Conservation (phyloP, 345 rosid species). For the Laguncularia racemosa region DNA sequence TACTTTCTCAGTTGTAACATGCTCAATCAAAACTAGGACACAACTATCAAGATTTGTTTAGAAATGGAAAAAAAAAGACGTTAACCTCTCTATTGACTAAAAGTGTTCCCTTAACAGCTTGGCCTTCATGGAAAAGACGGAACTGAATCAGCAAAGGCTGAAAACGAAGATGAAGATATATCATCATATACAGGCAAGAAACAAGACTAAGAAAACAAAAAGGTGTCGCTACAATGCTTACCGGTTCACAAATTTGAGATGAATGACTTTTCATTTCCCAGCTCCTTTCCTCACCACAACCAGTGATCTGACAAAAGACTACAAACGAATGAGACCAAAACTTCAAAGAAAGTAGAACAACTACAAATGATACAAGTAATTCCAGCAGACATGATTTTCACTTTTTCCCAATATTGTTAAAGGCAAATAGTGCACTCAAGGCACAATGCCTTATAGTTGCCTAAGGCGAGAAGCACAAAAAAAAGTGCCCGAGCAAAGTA, state of each 20-base stretch:
- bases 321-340: no score
- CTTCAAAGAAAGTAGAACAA: no score
- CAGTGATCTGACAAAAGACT: neutral
- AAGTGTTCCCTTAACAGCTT: constrained; percentile 72
- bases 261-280: constrained; percentile 10
- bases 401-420: no score
- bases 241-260: constrained; percentile 22
- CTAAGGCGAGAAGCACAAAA: no score
- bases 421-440: no score
- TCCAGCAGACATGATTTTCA: no score
- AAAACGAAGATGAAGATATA: constrained; percentile 8
- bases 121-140: constrained; percentile 63
- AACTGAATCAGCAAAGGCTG: constrained; percentile 81
- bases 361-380: no score
- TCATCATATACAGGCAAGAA: neutral
- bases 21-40: no score
- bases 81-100: constrained; percentile 65
- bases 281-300: constrained; percentile 10
- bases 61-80: neutral
- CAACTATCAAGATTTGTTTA: no score
- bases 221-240: neutral
- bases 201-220: neutral
- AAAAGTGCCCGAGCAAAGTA: no score
- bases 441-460: no score
- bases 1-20: no score